Evolutionary conservation across 192 early-diverging fungal species (phyloP), one percentile per base, ranked within the genome.

Genomic region (Linnemannia zychae): DNA sequence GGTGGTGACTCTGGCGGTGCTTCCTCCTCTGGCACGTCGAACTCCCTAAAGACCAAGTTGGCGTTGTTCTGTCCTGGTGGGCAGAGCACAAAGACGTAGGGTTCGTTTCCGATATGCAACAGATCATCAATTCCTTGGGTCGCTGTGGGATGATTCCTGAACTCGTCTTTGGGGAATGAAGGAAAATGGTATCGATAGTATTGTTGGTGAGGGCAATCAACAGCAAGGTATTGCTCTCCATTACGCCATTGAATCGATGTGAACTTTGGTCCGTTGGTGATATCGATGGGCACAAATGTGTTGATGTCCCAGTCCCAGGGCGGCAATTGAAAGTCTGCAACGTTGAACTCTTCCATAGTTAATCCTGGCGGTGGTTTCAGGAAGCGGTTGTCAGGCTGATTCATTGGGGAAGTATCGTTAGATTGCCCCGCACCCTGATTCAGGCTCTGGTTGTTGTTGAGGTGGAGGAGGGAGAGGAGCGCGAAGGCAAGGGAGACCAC

Each of bases 241-340:
- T 85, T 79, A 18, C 31, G 46, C 83, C 83, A 85, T 34, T 67
- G 74, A 24, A 85, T 85, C 5, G 57, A 66, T 17, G 83, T 72
- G 69, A 79, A 79, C 67, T 76, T 79, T 15, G 49, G 70, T 7
- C 78, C 78, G 49, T 79, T 79, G 5, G 83, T 79, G 36, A 79
- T 79, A 44, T 85, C 50, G 74, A 79, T 85, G 4, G 77, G 77
- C 24, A 67, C 1, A 48, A 72, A 79, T 2, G 46, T 22, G 60
- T 79, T 79, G 66, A 79, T 76, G 37, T 84, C 77, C 82, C 82
- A 84, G 38, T 79, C 74, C 77, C 83, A 85, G 11, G 83, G 77
- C 50, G 78, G 83, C 46, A 76, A n/a, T 17, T 72, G 49, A 36
- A 85, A 79, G 38, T 76, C 69, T 0, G 57, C 48, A 9, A 85